Percentiles rank a stretch among this genome's conserved stretches.
Conservation (phyloP, 2,329 filamentous ascomycete genomes). For the Alternaria consortialis region DNA sequence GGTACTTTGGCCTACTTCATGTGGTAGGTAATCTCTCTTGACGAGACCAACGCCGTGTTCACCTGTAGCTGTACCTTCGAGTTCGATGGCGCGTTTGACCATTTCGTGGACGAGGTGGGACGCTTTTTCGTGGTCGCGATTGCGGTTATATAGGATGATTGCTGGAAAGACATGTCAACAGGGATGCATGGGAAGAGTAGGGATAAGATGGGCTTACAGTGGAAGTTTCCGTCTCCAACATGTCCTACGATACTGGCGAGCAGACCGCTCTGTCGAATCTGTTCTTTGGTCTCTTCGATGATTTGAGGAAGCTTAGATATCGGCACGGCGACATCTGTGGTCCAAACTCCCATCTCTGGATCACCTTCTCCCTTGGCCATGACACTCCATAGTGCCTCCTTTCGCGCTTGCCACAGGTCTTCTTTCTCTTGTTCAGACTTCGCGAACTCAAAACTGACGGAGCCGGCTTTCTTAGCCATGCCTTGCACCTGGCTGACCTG, state of each 20-base stretch:
- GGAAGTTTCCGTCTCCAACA: conserved; percentile 79
- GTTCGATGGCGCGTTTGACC: conserved; percentile 84
- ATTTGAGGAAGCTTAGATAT: conserved; percentile 76
- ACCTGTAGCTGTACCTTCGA: conserved; percentile 86
- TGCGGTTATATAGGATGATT: conserved; percentile 69
- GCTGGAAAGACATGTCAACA: conserved; percentile 49
- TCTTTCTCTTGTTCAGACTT: conserved; percentile 69
- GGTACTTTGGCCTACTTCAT: conserved; percentile 77
- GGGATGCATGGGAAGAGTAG: neutral
- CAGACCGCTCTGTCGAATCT: conserved; percentile 70
- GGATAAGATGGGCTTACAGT: conserved; percentile 57
- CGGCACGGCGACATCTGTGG: conserved; percentile 82
- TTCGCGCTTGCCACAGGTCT: conserved; percentile 78
- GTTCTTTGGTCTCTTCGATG: conserved; percentile 77
- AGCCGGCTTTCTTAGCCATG: conserved; percentile 66
- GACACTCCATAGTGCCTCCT: conserved; percentile 77
- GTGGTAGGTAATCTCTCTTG: conserved; percentile 82
- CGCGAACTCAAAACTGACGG: conserved; percentile 75
- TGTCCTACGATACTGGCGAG: conserved; percentile 74
- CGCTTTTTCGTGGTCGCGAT: conserved; percentile 71
- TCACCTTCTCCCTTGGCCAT: conserved; percentile 70
- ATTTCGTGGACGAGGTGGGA: conserved; percentile 80
- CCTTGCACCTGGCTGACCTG: conserved; percentile 74
- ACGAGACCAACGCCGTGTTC: conserved; percentile 86
- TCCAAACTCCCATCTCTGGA: conserved; percentile 72